Percentiles rank a stretch among this genome's conserved stretches.
These are phyloP conservation scores for Fusarium sp. DNA, from an alignment of 2,329 filamentous ascomycete species.

Conservation along the genomic window DNA sequence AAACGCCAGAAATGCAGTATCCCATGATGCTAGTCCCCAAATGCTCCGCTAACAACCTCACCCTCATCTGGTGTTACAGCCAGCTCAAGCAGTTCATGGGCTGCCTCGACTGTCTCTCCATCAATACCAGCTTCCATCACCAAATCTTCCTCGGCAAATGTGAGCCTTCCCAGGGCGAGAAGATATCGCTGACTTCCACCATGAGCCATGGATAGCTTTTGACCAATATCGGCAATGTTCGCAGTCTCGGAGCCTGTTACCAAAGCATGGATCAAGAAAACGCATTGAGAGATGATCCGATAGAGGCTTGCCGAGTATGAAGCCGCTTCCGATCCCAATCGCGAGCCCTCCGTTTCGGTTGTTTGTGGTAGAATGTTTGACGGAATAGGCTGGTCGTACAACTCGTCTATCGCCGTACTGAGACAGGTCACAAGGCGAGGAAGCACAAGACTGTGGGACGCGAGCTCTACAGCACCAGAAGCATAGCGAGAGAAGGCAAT, in stretches of 20 bases:
- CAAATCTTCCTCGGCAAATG: constrained; percentile 84
- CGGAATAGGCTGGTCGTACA: constrained; percentile 72
- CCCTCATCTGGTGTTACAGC: constrained; percentile 82
- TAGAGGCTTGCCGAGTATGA: constrained; percentile 54
- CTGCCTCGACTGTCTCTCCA: constrained; percentile 83
- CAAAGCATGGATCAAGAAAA: constrained; percentile 67
- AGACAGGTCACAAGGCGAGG: constrained; percentile 80
- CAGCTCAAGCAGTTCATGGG: constrained; percentile 85
- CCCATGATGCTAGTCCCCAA: constrained; percentile 52
- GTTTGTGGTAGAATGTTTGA: constrained; percentile 56
- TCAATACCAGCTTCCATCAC: constrained; percentile 84
- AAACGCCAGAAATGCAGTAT: constrained; percentile 29
- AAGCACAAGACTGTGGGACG: constrained; percentile 76
- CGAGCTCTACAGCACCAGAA: constrained; percentile 76
- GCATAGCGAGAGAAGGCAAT: constrained; percentile 73
- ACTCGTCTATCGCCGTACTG: constrained; percentile 76
- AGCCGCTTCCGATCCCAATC: constrained; percentile 26
- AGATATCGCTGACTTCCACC: constrained; percentile 87
- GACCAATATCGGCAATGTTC: constrained; percentile 71
- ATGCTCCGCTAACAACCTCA: constrained; percentile 60
- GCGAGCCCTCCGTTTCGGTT: constrained; percentile 17
- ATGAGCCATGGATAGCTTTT: constrained; percentile 77
- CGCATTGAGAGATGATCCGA: constrained; percentile 64
- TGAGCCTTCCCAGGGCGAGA: constrained; percentile 84
- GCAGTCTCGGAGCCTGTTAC: constrained; percentile 64